Evolutionary conservation across 768 basidiomycete genomes (phyloP), one percentile per base, ranked within the genome.

Genomic region (Suillus variegatus): DNA sequence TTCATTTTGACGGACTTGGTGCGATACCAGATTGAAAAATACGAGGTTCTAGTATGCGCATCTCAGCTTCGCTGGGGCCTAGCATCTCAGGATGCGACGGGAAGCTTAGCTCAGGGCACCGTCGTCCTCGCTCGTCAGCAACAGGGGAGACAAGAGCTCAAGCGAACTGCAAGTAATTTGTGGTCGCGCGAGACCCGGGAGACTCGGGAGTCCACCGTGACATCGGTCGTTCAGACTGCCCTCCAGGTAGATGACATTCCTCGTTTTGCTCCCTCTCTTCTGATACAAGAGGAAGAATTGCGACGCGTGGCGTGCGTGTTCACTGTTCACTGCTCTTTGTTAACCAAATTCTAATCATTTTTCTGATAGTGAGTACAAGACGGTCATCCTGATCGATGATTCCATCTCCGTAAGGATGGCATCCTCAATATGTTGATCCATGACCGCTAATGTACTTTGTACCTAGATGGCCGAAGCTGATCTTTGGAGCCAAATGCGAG

Each of bases 371-470:
- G 78, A 78, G 57, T 76, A 79, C 70, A 82, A 82, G 66, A 78
- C 81, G 16, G 78, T 82, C 47, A 74, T 82, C 52, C 65, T 82
- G 44, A 69, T 82, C 28, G 78, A 81, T 56, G 82, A 82, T 61
- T 82, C 81, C 1, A 69, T 77, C 60, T 81, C 82, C 1, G 78
- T 78, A 25, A 57, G 72, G 66, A 18, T 16, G 38, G 12, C 47
- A 32, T 35, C 25, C 44, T 1, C 18, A 12, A 22, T 4, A 22
- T 2, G 20, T 6, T 1, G 13, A 28, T 61, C 18, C n/a, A 25
- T 16, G 7, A 38, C 12, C 18, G 6, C 25, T 13, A 38, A 43
- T 38, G n/a, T 3, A 25, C 13, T 41, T 35, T 38, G 20, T 35
- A 47, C 10, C 40, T 62, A 79, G 79, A 82, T 83, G 82, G 63